Percentiles rank a stretch among this genome's conserved stretches.
Conservation (phyloP, 1,284 basidiomycete genomes). For the Xerocomus nothofagi region DNA sequence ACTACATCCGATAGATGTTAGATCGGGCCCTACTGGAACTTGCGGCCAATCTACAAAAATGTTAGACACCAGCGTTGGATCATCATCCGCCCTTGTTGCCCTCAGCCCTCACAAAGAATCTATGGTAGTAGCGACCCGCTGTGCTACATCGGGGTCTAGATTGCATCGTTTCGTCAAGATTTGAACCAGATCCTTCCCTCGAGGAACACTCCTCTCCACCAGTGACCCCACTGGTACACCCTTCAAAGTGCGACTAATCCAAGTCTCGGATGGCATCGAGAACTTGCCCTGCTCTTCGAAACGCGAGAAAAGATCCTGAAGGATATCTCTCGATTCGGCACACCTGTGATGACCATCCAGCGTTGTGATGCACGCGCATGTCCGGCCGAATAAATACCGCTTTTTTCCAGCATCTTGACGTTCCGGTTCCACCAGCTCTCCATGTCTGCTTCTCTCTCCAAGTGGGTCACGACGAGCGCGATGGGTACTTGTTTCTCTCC, state of each 20-base stretch:
- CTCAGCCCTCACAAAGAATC: too few species aligned
- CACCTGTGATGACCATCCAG: slow-evolving; percentile 22
- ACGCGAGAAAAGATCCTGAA: slow-evolving; percentile 23
- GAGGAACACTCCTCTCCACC: slow-evolving; percentile 16
- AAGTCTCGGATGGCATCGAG: slow-evolving; percentile 22
- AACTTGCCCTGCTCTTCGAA: slow-evolving; percentile 28
- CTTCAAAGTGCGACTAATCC: slow-evolving; percentile 22
- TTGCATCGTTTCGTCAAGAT: slow-evolving; percentile 28
- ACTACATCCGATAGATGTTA: too few species aligned
- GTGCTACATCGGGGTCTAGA: slow-evolving; percentile 23
- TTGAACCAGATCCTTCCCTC: slow-evolving; percentile 20
- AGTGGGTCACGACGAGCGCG: slow-evolving; percentile 36
- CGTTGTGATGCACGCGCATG: slow-evolving; percentile 32
- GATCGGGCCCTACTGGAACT: too few species aligned
- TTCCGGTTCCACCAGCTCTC: slow-evolving; percentile 28
- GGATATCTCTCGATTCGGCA: slow-evolving; percentile 19
- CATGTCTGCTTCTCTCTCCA: slow-evolving; percentile 34
- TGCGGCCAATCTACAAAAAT: too few species aligned
- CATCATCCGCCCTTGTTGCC: too few species aligned
- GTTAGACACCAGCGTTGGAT: too few species aligned
- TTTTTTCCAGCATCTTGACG: slow-evolving; percentile 10
- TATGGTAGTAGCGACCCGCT: slow-evolving; percentile 26
- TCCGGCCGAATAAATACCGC: slow-evolving; percentile 14
- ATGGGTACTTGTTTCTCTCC: slow-evolving; percentile 36
- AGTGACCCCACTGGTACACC: too few species aligned